Evolutionary conservation across 345 rosid genomes (phyloP).

Genomic region (Heritiera fomes): DNA sequence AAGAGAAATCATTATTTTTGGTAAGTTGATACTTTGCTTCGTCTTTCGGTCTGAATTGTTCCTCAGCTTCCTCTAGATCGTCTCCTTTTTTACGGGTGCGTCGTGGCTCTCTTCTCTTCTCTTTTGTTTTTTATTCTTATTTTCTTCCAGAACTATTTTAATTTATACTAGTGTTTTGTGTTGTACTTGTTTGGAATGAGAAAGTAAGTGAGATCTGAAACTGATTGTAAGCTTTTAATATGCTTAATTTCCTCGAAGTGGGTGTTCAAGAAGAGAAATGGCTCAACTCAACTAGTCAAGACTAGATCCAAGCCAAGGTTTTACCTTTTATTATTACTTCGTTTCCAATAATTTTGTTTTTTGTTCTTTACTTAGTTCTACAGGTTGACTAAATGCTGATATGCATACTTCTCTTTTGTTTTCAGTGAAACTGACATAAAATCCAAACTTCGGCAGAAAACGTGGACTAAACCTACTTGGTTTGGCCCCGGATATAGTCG

Average conservation of each 20-base stretch:
- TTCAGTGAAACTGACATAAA: not conserved
- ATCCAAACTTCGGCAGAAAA: not conserved
- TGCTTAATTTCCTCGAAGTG: not conserved
- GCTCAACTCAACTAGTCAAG: not conserved
- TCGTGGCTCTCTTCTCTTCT: not conserved
- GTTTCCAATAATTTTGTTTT: not conserved
- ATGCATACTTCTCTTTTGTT: not conserved
- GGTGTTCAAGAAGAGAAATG: not conserved
- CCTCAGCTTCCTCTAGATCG: not conserved
- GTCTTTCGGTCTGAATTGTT: slow-evolving; percentile 8
- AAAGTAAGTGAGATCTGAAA: not conserved
- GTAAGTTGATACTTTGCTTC: slow-evolving; percentile 10
- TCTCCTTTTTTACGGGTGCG: slow-evolving; percentile 1
- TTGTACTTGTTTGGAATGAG: not conserved
- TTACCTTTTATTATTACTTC: not conserved
- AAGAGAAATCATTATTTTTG: not conserved
- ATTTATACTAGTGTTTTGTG: not conserved
- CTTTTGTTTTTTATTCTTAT: not conserved
- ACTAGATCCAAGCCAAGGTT: slow-evolving; percentile 12
- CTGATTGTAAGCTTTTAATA: not conserved
- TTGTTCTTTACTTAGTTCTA: not conserved
- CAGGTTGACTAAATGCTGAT: not conserved
- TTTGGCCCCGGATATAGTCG: not conserved
- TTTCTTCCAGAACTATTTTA: not conserved
- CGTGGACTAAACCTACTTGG: too few species aligned